These are phyloP conservation scores for Naganishia liquefaciens DNA, from an alignment of 1,284 basidiomycete species.

Conservation along the genomic window DNA sequence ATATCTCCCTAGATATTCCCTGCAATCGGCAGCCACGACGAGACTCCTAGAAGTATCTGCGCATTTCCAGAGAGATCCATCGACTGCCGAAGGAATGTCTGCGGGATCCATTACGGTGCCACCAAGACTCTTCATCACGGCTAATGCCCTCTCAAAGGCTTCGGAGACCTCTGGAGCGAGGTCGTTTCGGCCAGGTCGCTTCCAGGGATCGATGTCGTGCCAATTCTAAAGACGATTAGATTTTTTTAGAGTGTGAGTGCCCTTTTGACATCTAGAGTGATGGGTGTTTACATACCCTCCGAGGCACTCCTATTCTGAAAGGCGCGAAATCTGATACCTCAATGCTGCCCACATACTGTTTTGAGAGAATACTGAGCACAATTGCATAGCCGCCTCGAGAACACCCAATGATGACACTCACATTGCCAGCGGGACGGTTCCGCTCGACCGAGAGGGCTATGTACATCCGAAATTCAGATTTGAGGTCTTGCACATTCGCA, in stretches of 20 bases:
- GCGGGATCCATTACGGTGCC: constrained; percentile 34
- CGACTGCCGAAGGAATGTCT: constrained; percentile 35
- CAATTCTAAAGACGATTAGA: constrained; percentile 19
- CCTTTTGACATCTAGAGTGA: not conserved
- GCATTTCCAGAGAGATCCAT: constrained; percentile 33
- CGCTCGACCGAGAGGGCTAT: too few species aligned
- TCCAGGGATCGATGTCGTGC: constrained; percentile 31
- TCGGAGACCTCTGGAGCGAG: constrained; percentile 33
- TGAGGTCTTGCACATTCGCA: too few species aligned
- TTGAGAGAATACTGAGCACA: not conserved
- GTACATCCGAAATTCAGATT: too few species aligned
- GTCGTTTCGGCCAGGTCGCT: constrained; percentile 17
- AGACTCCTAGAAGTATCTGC: constrained; percentile 23
- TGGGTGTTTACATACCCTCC: not conserved
- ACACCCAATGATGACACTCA: too few species aligned
- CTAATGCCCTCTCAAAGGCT: constrained; percentile 33
- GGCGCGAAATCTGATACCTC: not conserved
- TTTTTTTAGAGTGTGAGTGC: not conserved
- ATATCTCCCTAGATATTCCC: constrained; percentile 32
- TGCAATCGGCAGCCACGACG: constrained; percentile 35
- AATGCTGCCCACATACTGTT: constrained; percentile 18
- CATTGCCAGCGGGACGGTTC: too few species aligned
- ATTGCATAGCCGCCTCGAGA: not conserved
- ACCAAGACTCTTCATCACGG: constrained; percentile 29
- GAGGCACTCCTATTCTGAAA: constrained; percentile 22